A percentile compares a stretch with the other conserved stretches of the same genome.
phyloP scores from a whole-genome alignment of 2,329 filamentous ascomycete genomes.

The Chrysoporthe deuterocubensis region DNA sequence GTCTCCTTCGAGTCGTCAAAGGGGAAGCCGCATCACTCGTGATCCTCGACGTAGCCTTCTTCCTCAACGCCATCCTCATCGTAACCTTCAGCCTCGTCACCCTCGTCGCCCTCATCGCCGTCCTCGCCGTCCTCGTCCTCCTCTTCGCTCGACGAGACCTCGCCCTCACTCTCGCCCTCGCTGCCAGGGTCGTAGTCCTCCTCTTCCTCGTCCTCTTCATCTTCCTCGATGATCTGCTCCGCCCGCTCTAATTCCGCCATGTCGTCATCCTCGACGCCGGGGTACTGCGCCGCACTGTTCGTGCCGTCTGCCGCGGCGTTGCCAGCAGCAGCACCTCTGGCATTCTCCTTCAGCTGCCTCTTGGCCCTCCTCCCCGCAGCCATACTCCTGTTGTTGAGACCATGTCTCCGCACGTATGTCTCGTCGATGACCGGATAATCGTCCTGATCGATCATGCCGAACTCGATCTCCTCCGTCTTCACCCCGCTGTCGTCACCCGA shows the following conservation, averaged over 20 bases:
- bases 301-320: conserved; percentile 40
- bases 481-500: conserved; percentile 34
- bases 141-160: conserved; percentile 54
- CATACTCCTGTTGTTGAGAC: conserved; percentile 70
- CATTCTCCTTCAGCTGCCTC: conserved; percentile 64
- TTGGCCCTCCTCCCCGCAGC: conserved; percentile 70
- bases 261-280: conserved; percentile 44
- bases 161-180: conserved; percentile 63
- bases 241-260: conserved; percentile 55
- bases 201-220: conserved; percentile 67
- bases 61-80: conserved; percentile 37
- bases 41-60: conserved; percentile 33
- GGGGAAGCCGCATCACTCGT: conserved; percentile 15
- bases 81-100: conserved; percentile 43
- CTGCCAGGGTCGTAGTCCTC: conserved; percentile 69
- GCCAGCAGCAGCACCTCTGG: conserved; percentile 44
- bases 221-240: conserved; percentile 60
- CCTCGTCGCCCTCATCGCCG: conserved; percentile 48
- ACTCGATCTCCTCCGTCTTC: conserved; percentile 65
- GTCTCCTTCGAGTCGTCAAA: background rate
- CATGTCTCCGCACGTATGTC: conserved; percentile 62
- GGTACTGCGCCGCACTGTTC: conserved; percentile 42
- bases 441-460: conserved; percentile 71
- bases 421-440: conserved; percentile 68
- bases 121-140: conserved; percentile 54